phyloP scores from a whole-genome alignment of 1,284 basidiomycete species.

The Puccinia polysora region DNA sequence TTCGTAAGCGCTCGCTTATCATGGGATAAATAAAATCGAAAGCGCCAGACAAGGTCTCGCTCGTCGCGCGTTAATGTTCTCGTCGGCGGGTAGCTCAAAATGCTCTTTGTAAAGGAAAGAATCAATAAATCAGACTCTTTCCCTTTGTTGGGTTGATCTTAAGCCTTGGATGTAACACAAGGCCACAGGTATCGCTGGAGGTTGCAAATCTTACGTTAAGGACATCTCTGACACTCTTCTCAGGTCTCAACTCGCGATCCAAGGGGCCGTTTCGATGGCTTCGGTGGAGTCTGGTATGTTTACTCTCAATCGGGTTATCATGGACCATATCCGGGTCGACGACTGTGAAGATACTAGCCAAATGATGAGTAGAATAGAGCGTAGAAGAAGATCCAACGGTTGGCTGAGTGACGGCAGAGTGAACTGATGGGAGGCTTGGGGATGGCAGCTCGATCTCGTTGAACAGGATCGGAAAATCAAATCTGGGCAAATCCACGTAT shows the following conservation, averaged over 20 bases:
- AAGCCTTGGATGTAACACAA: no score
- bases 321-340: constrained; percentile 82
- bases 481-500: constrained; percentile 92
- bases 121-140: background rate
- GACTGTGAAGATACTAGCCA: constrained; percentile 72
- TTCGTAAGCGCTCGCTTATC: constrained; percentile 82
- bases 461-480: constrained; percentile 96
- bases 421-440: constrained; percentile 50
- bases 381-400: constrained; percentile 45
- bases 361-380: constrained; percentile 43
- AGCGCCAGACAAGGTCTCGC: constrained; percentile 96
- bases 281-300: constrained; percentile 86
- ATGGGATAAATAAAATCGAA: constrained; percentile 88
- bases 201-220: constrained; percentile 63
- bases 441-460: constrained; percentile 62
- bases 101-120: constrained; percentile 61
- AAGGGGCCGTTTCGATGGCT: constrained; percentile 91
- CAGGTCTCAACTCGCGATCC: constrained; percentile 92
- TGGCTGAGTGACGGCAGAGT: constrained; percentile 40
- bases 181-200: background rate
- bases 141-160: no score
- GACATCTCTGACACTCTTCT: constrained; percentile 88
- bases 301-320: constrained; percentile 95
- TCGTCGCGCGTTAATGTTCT: constrained; percentile 81
- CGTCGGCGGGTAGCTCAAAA: constrained; percentile 85